Conservation (phyloP, 495 filamentous ascomycete species). For the Daldinia vernicosa region DNA sequence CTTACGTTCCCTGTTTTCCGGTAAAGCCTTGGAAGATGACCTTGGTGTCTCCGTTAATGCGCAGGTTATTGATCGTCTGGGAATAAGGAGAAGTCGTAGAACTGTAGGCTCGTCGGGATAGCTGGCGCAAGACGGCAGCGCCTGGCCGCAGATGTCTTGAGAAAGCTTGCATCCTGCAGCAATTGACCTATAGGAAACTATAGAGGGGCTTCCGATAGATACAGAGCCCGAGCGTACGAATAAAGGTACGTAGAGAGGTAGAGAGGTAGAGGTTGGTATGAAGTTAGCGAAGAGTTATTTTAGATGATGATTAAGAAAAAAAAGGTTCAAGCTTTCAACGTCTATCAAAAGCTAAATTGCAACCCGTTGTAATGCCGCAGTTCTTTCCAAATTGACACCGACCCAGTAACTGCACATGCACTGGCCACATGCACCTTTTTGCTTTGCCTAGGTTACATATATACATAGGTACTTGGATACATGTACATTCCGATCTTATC, state of each 20-base stretch:
- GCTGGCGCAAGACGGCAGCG: constrained; percentile 54
- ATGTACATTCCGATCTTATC: not conserved
- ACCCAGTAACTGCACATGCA: constrained; percentile 35
- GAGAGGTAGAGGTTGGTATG: too few species aligned
- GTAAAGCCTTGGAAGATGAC: constrained; percentile 98
- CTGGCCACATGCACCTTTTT: constrained; percentile 35
- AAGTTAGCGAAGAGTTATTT: constrained; percentile 13
- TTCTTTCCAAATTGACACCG: constrained; percentile 19
- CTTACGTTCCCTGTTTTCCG: constrained; percentile 97
- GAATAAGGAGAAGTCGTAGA: constrained; percentile 76
- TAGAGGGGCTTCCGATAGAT: constrained; percentile 21
- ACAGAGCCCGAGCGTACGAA: constrained; percentile 2
- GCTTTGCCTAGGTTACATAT: not conserved
- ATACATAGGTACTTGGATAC: constrained; percentile 1
- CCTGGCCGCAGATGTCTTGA: constrained; percentile 57
- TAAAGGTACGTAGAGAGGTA: constrained; percentile 14
- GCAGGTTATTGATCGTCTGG: constrained; percentile 86
- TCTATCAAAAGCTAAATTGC: constrained; percentile 33
- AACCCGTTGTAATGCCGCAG: constrained; percentile 34
- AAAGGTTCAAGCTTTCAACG: constrained; percentile 29
- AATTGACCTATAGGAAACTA: constrained; percentile 45
- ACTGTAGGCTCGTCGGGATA: constrained; percentile 72
- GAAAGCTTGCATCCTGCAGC: constrained; percentile 57
- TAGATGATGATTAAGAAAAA: constrained; percentile 14
- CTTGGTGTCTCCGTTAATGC: constrained; percentile 90